Conservation (phyloP, 1,139 yeast genomes). For the Geotrichum siamense region DNA sequence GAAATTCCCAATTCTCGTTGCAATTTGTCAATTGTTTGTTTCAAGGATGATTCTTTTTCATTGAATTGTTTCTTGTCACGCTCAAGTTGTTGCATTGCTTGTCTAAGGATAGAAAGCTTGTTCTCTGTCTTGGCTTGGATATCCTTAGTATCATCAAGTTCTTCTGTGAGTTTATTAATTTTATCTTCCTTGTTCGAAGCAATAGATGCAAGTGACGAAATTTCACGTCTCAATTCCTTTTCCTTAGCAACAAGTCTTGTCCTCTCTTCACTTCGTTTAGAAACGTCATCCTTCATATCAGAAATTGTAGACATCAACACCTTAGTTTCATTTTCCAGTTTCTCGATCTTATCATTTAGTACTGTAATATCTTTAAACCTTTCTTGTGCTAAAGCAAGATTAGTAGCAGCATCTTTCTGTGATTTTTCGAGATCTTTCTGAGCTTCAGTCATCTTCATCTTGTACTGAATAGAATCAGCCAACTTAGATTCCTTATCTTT, state of each 20-base stretch:
- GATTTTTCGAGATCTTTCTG: slow-evolving; percentile 8
- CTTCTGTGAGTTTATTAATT: slow-evolving; percentile 18
- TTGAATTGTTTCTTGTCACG: slow-evolving; percentile 23
- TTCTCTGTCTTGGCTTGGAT: slow-evolving; percentile 24
- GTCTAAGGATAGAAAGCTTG: slow-evolving; percentile 23
- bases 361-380: slow-evolving; percentile 22
- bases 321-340: slow-evolving; percentile 15
- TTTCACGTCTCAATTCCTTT: slow-evolving; percentile 28
- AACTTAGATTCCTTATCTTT: slow-evolving; percentile 10
- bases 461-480: slow-evolving; percentile 3
- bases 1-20: slow-evolving; percentile 22
- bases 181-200: slow-evolving; percentile 23
- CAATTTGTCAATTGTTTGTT: slow-evolving; percentile 27
- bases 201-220: slow-evolving; percentile 26
- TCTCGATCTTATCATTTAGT: slow-evolving; percentile 18
- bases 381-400: slow-evolving; percentile 18
- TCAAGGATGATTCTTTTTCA: slow-evolving; percentile 15
- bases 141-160: slow-evolving; percentile 10
- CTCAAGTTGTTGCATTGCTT: slow-evolving; percentile 27
- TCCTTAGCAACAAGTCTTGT: slow-evolving; percentile 18
- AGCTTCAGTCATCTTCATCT: slow-evolving; percentile 1
- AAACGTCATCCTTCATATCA: slow-evolving; percentile 14
- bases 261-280: slow-evolving; percentile 14
- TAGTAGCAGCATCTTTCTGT: slow-evolving; percentile 18
- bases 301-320: slow-evolving; percentile 11